Evolutionary conservation across 345 rosid species (phyloP).

Genomic region (Brassica rapa): DNA sequence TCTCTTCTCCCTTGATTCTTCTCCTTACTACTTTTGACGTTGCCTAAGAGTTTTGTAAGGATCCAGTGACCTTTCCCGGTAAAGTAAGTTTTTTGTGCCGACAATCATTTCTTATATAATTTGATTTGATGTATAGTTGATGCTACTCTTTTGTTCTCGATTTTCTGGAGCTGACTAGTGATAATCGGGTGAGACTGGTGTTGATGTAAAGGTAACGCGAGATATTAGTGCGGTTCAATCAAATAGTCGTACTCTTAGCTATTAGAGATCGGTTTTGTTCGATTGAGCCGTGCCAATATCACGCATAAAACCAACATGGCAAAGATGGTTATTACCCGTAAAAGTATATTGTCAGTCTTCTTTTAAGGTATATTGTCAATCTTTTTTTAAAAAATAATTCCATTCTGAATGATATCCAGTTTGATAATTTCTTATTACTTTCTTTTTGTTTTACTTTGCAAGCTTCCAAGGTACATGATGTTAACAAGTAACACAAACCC

Average conservation of each 20-base stretch:
- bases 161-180: conserved; percentile 7
- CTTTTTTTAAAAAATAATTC: not conserved
- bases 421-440: not conserved
- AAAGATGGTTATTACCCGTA: not conserved
- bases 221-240: conserved; percentile 98
- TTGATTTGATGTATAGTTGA: not conserved
- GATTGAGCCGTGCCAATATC: conserved; percentile 99
- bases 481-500: not conserved
- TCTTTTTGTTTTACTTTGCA: not conserved
- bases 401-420: not conserved
- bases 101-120: not conserved
- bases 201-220: conserved; percentile 35
- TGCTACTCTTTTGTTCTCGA: not conserved
- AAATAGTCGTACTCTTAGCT: conserved; percentile 42
- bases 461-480: not conserved
- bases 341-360: not conserved
- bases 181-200: not conserved
- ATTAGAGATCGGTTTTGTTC: conserved; percentile 51
- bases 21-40: not conserved
- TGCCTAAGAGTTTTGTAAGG: not conserved
- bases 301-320: conserved; percentile 36
- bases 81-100: not conserved
- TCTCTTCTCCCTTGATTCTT: not conserved
- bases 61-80: not conserved
- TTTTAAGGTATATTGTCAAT: not conserved